phyloP scores from a whole-genome alignment of 2,329 filamentous ascomycete species.

The Ceratocystis variospora region DNA sequence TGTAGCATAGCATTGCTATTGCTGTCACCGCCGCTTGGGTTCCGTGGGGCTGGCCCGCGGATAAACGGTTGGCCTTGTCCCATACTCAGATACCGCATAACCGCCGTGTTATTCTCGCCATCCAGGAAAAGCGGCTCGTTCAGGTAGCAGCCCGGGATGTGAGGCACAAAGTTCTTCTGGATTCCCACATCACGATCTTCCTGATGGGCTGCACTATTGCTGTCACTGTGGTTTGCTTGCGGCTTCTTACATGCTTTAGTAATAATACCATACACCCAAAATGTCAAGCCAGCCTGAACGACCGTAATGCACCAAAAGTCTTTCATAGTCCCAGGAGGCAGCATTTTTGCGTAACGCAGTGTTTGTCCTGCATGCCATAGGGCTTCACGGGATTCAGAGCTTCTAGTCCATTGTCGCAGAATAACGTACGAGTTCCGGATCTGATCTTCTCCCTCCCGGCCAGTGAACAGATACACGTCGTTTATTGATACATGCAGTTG shows the following conservation, averaged over 20 bases:
- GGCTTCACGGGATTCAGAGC: constrained; percentile 41
- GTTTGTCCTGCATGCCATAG: constrained; percentile 57
- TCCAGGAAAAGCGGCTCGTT: constrained; percentile 41
- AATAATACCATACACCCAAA: constrained; percentile 57
- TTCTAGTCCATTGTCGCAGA: constrained; percentile 45
- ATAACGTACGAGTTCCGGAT: constrained; percentile 45
- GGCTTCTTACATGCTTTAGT: constrained; percentile 23
- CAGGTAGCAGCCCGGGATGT: constrained; percentile 24
- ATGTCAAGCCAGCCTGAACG: constrained; percentile 52
- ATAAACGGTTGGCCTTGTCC: constrained; percentile 42
- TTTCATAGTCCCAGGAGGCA: constrained; percentile 41
- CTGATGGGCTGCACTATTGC: too few relatives aligned
- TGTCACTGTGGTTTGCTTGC: constrained; percentile 20
- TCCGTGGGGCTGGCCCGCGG: constrained; percentile 23
- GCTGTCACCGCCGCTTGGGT: background rate
- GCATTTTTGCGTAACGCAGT: constrained; percentile 43
- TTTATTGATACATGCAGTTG: constrained; percentile 51
- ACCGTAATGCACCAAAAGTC: constrained; percentile 56
- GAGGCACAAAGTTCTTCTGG: constrained; percentile 20
- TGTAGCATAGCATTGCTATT: constrained; percentile 23
- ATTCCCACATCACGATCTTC: background rate
- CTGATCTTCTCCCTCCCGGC: constrained; percentile 53
- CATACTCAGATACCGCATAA: constrained; percentile 43
- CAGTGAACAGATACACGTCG: constrained; percentile 53
- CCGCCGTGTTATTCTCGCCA: constrained; percentile 36